Percentiles rank a stretch among this genome's conserved stretches.
phyloP scores from a whole-genome alignment of 495 filamentous ascomycete species.

The Neurospora sp. region DNA sequence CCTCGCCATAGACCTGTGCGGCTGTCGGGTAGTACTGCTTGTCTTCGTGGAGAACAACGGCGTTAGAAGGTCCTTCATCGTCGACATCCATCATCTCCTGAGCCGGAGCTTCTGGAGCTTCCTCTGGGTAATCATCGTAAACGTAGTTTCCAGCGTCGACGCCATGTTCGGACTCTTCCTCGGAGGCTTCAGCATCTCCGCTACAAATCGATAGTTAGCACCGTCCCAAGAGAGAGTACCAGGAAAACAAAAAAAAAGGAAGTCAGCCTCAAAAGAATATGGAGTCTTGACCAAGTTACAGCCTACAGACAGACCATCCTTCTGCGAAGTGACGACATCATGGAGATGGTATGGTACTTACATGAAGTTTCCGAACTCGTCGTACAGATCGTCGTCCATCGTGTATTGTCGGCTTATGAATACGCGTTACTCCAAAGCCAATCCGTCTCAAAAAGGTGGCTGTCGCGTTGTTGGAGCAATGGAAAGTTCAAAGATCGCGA shows the following conservation, averaged over 20 bases:
- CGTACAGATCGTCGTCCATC: slow-evolving; percentile 29
- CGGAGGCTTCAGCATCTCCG: slow-evolving; percentile 73
- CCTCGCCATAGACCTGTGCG: slow-evolving; percentile 84
- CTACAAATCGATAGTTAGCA: slow-evolving; percentile 31
- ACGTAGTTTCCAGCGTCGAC: slow-evolving; percentile 68
- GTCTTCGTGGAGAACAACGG: slow-evolving; percentile 93
- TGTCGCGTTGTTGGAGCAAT: neutral
- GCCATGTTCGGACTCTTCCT: slow-evolving; percentile 70
- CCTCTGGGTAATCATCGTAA: slow-evolving; percentile 63
- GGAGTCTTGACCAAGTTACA: neutral
- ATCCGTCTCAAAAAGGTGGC: neutral
- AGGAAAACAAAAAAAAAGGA: neutral
- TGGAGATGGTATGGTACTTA: slow-evolving; percentile 2
- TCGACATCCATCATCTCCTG: slow-evolving; percentile 95
- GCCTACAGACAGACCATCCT: neutral
- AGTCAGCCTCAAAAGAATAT: neutral
- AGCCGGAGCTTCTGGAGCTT: slow-evolving; percentile 49
- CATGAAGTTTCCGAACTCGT: slow-evolving; percentile 32
- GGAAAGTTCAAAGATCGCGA: neutral
- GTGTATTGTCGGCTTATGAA: slow-evolving; percentile 8
- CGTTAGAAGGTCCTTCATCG: slow-evolving; percentile 89
- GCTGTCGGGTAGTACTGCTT: slow-evolving; percentile 99
- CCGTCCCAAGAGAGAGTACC: neutral
- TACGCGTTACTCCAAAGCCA: neutral
- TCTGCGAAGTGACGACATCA: neutral